These are phyloP conservation scores for Leersia perrieri DNA, from an alignment of 176 grass and related monocot genomes.

Conservation along the genomic window DNA sequence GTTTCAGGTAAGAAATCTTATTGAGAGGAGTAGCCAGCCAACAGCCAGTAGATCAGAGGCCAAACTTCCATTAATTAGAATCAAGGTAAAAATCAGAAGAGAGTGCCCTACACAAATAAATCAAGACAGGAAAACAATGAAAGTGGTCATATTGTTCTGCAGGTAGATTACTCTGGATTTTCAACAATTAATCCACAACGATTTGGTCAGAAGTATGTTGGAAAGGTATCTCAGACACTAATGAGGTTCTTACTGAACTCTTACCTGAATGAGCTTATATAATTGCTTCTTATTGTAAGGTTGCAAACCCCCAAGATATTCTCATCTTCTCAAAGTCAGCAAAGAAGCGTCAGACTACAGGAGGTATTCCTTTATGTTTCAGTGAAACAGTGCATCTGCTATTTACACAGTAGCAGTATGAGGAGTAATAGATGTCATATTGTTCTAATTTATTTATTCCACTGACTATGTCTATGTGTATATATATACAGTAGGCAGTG, in stretches of 20 bases:
- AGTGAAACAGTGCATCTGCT: background rate
- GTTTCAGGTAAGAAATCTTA: constrained; percentile 79
- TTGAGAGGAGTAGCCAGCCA: constrained; percentile 71
- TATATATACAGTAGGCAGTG: constrained; percentile 54
- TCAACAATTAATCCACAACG: constrained; percentile 94
- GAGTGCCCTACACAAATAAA: background rate
- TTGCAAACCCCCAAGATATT: constrained; percentile 98
- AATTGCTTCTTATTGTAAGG: constrained; percentile 50
- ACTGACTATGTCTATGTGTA: constrained; percentile 17
- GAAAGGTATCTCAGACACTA: constrained; percentile 63
- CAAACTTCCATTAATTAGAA: constrained; percentile 85
- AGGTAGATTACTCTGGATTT: constrained; percentile 95
- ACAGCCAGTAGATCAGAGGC: constrained; percentile 47
- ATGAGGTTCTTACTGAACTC: background rate
- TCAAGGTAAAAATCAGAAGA: constrained; percentile 56
- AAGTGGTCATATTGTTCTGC: constrained; percentile 32
- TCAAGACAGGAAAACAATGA: constrained; percentile 17
- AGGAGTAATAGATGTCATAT: background rate
- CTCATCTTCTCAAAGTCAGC: constrained; percentile 92
- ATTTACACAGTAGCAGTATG: constrained; percentile 5
- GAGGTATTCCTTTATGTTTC: constrained; percentile 58
- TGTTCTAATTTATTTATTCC: constrained; percentile 20
- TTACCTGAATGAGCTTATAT: constrained; percentile 29
- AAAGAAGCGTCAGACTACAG: constrained; percentile 62
- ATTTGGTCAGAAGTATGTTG: constrained; percentile 93